Evolutionary conservation across 768 basidiomycete genomes (phyloP).

Genomic region (Hygrocybe punicea): DNA sequence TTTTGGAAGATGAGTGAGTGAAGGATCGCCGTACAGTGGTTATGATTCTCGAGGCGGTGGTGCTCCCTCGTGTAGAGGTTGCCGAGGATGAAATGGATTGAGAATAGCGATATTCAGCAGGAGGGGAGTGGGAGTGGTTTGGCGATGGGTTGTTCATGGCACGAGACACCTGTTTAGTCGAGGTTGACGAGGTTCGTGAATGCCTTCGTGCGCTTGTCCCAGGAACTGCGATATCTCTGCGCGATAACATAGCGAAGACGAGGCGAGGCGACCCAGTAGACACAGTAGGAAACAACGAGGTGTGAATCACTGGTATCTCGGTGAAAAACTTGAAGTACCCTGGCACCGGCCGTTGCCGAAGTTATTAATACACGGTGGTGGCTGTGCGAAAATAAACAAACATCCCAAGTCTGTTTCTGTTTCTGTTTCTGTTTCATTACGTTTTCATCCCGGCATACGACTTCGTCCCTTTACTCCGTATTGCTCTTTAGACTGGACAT

Average conservation of each 20-base stretch:
- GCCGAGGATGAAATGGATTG: background rate
- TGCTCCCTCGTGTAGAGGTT: slow-evolving; percentile 8
- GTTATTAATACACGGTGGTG: too few relatives aligned
- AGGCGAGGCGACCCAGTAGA: too few relatives aligned
- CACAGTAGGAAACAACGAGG: too few relatives aligned
- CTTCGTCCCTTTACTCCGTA: too few relatives aligned
- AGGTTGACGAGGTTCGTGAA: background rate
- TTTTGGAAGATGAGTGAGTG: slow-evolving; percentile 15
- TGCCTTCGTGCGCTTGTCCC: background rate
- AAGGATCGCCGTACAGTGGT: slow-evolving; percentile 22
- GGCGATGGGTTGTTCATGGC: background rate
- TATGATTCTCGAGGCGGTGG: slow-evolving; percentile 25
- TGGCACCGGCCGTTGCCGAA: background rate
- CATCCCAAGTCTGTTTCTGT: too few relatives aligned
- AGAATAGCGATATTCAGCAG: background rate
- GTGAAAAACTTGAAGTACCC: background rate
- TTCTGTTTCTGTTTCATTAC: too few relatives aligned
- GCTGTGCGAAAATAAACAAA: background rate
- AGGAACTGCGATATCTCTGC: background rate
- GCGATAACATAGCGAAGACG: background rate
- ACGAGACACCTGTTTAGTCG: background rate
- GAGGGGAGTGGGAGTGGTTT: background rate
- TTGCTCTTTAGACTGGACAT: too few relatives aligned
- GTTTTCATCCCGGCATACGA: too few relatives aligned
- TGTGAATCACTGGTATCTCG: too few relatives aligned